Evolutionary conservation across 176 grass and related monocot species (phyloP), one percentile per base, ranked within the genome.

Genomic region (Oryza rufipogon): DNA sequence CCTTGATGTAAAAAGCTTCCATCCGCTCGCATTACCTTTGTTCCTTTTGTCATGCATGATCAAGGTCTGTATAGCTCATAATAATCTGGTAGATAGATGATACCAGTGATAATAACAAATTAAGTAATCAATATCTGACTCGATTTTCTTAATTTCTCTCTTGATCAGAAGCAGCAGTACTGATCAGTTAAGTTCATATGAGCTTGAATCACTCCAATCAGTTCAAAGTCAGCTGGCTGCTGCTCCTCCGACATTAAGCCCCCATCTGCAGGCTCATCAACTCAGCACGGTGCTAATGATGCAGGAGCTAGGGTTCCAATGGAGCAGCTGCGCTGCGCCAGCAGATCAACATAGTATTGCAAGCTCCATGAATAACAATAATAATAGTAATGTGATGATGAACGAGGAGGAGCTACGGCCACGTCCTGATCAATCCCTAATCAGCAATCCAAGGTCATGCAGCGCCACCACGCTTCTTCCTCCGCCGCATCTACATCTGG

Each of bases 251-350:
- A 69, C 63, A 20, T 9, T 84, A 16, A 66, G 20, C 56, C 20
- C 42, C 45, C 66, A 79, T 85, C 6, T 41, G 39, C 84, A 63
- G n/a, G 58, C 58, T 77, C 83, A 66, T 78, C 79, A 89, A 66
- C 85, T 88, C 47, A 85, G 80, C 80, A 83, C 84, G 2, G 39
- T 87, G 75, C 56, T 89, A 4, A 85, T 92, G 91, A 90, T 91
- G 79, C 96, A 93, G 83, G 89, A 98, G 23, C 76, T 98, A 95
- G 96, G 89, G 85, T 87, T 95, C 91, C 93, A 90, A 81, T 95
- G 90, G 93, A 79, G 20, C 80, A 70, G 61, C 78, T 78, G 69
- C 73, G 42, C 52, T 42, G 80, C 48, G 36, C 48, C 75, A 58
- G 87, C 88, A 54, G 39, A 63, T 23, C 20, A 63, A 11, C 20